phyloP scores from a whole-genome alignment of 2,329 filamentous ascomycete genomes.

The Diaporthe citrichinensis region DNA sequence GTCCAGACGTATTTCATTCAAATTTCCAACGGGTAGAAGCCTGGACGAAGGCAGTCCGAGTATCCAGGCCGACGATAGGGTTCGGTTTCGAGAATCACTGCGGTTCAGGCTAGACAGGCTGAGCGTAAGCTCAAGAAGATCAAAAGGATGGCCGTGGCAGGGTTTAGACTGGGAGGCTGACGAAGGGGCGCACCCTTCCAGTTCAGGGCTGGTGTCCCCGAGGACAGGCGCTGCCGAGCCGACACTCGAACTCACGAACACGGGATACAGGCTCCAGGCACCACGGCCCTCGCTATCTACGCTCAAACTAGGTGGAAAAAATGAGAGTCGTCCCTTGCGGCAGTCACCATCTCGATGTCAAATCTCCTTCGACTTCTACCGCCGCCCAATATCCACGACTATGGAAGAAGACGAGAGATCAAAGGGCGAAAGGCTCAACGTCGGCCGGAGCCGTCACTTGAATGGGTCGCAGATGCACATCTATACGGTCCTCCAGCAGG shows the following conservation, averaged over 20 bases:
- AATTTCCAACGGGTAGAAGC: background rate
- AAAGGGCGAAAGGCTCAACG: background rate
- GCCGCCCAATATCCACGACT: conserved; percentile 1
- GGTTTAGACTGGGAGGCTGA: conserved; percentile 3
- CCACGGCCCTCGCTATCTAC: background rate
- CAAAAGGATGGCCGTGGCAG: background rate
- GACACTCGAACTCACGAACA: background rate
- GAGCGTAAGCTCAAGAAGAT: background rate
- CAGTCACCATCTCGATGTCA: background rate
- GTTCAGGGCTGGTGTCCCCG: conserved; percentile 7
- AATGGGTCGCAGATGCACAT: conserved; percentile 42
- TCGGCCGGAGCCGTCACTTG: background rate
- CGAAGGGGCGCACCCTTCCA: too few relatives aligned
- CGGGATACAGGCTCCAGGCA: background rate
- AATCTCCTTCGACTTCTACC: conserved; percentile 6
- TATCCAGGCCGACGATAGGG: background rate
- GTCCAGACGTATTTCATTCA: background rate
- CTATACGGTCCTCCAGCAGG: conserved; percentile 43
- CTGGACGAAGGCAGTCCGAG: background rate
- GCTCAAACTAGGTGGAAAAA: background rate
- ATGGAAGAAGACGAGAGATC: background rate
- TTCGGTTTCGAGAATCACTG: background rate
- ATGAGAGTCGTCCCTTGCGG: background rate
- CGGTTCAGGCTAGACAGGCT: conserved; percentile 5
- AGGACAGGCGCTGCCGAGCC: background rate